Evolutionary conservation across 2,329 filamentous ascomycete species (phyloP).

Genomic region (Exophiala xenobiotica): DNA sequence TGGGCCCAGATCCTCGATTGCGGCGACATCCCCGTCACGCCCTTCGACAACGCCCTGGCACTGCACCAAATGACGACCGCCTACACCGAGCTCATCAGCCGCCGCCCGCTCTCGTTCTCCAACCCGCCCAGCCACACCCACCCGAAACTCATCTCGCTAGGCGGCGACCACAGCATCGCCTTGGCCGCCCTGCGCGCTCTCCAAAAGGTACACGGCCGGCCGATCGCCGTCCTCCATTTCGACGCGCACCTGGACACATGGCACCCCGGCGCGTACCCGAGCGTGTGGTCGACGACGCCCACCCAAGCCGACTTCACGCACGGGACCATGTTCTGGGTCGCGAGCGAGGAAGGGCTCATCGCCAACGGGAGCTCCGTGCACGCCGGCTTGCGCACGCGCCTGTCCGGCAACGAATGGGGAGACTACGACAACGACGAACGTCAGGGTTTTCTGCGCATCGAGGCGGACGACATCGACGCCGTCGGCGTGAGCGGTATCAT

Average conservation of each 20-base stretch:
- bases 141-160: constrained; percentile 64
- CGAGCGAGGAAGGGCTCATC: constrained; percentile 75
- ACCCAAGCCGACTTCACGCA: constrained; percentile 78
- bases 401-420: constrained; percentile 63
- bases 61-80: constrained; percentile 81
- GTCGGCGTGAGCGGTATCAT: constrained; percentile 71
- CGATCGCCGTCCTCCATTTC: constrained; percentile 69
- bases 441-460: constrained; percentile 77
- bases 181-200: constrained; percentile 68
- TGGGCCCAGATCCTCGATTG: constrained; percentile 84
- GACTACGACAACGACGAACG: constrained; percentile 72
- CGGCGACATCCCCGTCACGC: constrained; percentile 83
- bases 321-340: constrained; percentile 89
- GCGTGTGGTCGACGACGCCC: constrained; percentile 60
- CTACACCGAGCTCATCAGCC: constrained; percentile 65
- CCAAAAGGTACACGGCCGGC: constrained; percentile 59
- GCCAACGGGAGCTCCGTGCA: constrained; percentile 74
- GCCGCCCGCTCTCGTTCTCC: constrained; percentile 38
- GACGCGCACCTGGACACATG: constrained; percentile 72
- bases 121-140: constrained; percentile 31
- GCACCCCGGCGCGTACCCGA: constrained; percentile 76
- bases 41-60: constrained; percentile 81
- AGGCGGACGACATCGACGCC: constrained; percentile 85
- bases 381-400: constrained; percentile 75
- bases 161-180: constrained; percentile 71